Percentiles rank a stretch among this genome's conserved stretches.
phyloP scores from a whole-genome alignment of 1,139 yeast genomes.

The Candida labiduridarum region DNA sequence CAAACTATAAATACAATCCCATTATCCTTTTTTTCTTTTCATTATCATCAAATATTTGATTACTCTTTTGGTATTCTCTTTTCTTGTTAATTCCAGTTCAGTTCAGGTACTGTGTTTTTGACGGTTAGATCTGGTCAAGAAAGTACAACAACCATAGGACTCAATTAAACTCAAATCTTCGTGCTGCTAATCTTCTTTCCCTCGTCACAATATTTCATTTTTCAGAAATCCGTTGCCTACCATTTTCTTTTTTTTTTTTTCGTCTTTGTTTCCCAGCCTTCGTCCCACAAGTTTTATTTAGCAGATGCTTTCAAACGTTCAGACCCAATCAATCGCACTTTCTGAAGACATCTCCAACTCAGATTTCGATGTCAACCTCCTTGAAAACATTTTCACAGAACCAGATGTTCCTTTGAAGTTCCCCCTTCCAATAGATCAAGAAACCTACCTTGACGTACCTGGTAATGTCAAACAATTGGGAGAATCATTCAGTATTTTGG shows the following conservation, averaged over 20 bases:
- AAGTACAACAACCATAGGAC: too few species aligned
- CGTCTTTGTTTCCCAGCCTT: neutral
- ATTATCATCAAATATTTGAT: neutral
- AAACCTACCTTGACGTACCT: conserved; percentile 30
- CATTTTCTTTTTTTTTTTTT: neutral
- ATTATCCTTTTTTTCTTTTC: neutral
- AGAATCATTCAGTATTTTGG: conserved; percentile 32
- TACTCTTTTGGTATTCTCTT: neutral
- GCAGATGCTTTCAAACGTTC: neutral
- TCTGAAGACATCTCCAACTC: conserved; percentile 15
- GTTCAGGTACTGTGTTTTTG: too few species aligned
- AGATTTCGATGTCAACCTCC: conserved; percentile 40
- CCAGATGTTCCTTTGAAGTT: conserved; percentile 40
- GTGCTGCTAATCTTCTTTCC: too few species aligned
- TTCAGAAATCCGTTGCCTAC: neutral
- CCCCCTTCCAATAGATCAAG: conserved; percentile 44
- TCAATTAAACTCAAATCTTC: too few species aligned
- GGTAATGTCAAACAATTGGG: conserved; percentile 30
- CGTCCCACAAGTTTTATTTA: neutral
- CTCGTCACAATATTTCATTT: too few species aligned
- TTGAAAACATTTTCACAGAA: conserved; percentile 33
- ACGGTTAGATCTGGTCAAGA: too few species aligned
- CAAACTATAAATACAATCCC: neutral
- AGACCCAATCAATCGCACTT: neutral
- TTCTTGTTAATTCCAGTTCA: neutral